phyloP scores from a whole-genome alignment of 2,329 filamentous ascomycete genomes.

The Xylariales sp. region DNA sequence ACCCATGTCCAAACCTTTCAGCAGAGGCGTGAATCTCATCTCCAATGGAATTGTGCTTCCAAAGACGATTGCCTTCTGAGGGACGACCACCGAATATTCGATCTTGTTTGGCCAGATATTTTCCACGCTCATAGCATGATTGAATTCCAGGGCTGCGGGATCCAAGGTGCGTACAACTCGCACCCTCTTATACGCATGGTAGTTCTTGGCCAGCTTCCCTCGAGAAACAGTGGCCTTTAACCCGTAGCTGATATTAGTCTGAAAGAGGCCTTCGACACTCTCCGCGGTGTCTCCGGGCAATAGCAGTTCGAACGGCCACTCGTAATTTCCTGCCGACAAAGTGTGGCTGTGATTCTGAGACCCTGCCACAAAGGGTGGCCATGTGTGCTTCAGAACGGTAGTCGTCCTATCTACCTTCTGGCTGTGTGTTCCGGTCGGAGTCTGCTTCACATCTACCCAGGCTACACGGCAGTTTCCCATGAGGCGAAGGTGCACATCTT shows the following conservation, averaged over 20 bases:
- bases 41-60: conserved; percentile 81
- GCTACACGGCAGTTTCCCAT: conserved; percentile 64
- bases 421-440: conserved; percentile 53
- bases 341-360: conserved; percentile 51
- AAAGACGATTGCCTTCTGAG: conserved; percentile 90
- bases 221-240: conserved; percentile 85
- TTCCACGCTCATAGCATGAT: conserved; percentile 90
- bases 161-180: conserved; percentile 75
- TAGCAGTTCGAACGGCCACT: conserved; percentile 73
- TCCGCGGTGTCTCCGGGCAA: conserved; percentile 72
- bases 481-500: conserved; percentile 68
- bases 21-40: conserved; percentile 79
- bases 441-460: conserved; percentile 47
- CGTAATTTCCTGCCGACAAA: conserved; percentile 71
- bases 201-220: conserved; percentile 83
- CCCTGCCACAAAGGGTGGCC: conserved; percentile 60
- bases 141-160: conserved; percentile 68
- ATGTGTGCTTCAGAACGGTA: conserved; percentile 64
- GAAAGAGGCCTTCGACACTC: conserved; percentile 83
- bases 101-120: conserved; percentile 98
- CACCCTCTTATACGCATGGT: conserved; percentile 73
- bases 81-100: conserved; percentile 89
- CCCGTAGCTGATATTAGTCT: conserved; percentile 84
- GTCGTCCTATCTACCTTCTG: conserved; percentile 55
- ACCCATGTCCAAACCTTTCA: conserved; percentile 86